Evolutionary conservation across 1,284 basidiomycete genomes (phyloP), one percentile per base, ranked within the genome.

Genomic region (Limonomyces culmigenus): DNA sequence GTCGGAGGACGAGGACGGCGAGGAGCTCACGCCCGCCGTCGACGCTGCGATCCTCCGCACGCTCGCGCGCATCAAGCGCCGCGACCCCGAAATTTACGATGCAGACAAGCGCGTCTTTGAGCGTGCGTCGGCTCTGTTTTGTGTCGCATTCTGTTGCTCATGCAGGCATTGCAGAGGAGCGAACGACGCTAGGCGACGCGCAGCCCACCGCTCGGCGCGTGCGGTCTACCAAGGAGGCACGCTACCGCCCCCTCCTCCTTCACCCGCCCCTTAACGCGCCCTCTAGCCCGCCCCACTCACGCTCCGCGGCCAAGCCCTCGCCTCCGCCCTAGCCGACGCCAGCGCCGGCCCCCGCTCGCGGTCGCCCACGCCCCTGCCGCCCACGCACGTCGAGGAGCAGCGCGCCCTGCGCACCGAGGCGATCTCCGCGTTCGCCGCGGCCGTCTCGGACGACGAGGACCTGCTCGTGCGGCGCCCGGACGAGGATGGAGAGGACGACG

Each of bases 31-130:
- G 0, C 89, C 92, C 2, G 79, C 84, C 0, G 71, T 97, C 33
- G 93, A 98, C 51, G 95, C 81, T 32, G 95, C 95, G 14, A 95
- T 98, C 47, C 65, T 98, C 30, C 69, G 88, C 34, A 98, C 92
- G 0, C 64, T 98, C 5, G 83, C 81, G 1, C 71, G 79, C 46
- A 97, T 98, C 41, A 74, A 75, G 49, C 67, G 69, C 39, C 83
- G 74, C 46, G 89, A 97, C 52, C 86, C 87, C 0, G 70, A 65
- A 2, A 85, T 93, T 31, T 93, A 93, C 46, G 69, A 92, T 45
- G 53, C 60, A 1, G 61, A 55, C 3, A 74, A 74, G 44, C 65
- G 68, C 39, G 73, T 95, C 0, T 85, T 91, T 45, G 70, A 79
- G 53, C 78, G 85, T 77, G 47, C 42, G 67, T 50, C n/a, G 3